Base-by-base conservation (phyloP, 2,329 filamentous ascomycete species). In the Dryadomyces quercus-mongolicae region DNA sequence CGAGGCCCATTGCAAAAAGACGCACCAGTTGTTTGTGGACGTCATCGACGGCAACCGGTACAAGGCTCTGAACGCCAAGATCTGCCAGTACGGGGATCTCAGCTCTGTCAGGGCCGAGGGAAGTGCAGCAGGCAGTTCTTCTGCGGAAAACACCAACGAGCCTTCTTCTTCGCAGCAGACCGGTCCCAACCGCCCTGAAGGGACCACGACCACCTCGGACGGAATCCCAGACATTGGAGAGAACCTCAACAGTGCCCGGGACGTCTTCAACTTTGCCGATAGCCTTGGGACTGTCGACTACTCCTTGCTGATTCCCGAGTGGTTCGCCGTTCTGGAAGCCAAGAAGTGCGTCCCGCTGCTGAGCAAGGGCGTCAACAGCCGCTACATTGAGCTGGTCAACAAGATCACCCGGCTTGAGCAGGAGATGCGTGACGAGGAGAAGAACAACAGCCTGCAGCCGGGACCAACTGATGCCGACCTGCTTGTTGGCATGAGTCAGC, bases 301-400 rank as follows among this genome's bases (percentile, higher is more conserved):
- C 10, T n/a, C 9, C 34, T 18, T 52, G 36, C 4, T n/a, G 21
- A 44, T 55, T 22, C 54, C 54, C 1, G 54, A 55, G 1, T 55
- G 54, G 54, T 55, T 55, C 15, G 9, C 8, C 5, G 49, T 49
- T 25, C 36, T 55, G 1, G 54, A 55, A 15, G 15, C 54, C 9
- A 18, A n/a, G n/a, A 22, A 45, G 2, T 18, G n/a, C 40, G 22
- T 55, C 9, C 44, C 20, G 1, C 45, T 55, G n/a, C 49, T 49
- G 2, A 43, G 54, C 49, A 48, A 31, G 10, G 54, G 46, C 44
- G n/a, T 6, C 1, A 49, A 21, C 36, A 47, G 18, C 40, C 54
- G 54, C 36, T 55, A 42, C 15, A 22, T 52, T 9, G 54, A 55
- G 38, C 44, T 55, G 10, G 34, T 48, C 34, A 55, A 55, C 45